Conservation (phyloP, 192 early-diverging fungal species). For the Coemansia aciculifera region DNA sequence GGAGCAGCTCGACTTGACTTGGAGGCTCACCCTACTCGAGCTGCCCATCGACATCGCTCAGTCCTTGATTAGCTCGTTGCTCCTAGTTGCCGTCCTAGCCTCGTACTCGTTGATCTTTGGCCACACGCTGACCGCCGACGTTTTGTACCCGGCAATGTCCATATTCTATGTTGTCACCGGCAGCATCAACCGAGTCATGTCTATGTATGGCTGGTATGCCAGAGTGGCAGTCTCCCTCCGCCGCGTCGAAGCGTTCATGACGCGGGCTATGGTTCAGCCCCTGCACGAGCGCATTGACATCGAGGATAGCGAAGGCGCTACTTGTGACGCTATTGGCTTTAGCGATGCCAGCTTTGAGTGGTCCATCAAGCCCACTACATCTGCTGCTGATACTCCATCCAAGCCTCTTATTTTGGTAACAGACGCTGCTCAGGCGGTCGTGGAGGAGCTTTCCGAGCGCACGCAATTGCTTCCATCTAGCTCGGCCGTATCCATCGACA, state of each 20-base stretch:
- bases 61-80: slow-evolving; percentile 46
- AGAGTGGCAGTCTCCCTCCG: slow-evolving; percentile 62
- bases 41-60: slow-evolving; percentile 50
- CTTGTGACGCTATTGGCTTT: slow-evolving; percentile 30
- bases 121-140: slow-evolving; percentile 57
- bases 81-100: slow-evolving; percentile 57
- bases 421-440: neutral
- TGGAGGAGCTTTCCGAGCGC: neutral
- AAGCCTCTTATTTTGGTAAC: neutral
- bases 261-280: slow-evolving; percentile 67
- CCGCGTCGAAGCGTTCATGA: slow-evolving; percentile 76
- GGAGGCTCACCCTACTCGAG: slow-evolving; percentile 1
- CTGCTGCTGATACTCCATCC: neutral
- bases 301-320: neutral
- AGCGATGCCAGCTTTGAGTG: slow-evolving; percentile 47
- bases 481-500: slow-evolving; percentile 3
- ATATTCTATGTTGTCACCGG: slow-evolving; percentile 61
- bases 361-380: slow-evolving; percentile 7
- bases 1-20: slow-evolving; percentile 57
- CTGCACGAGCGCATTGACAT: slow-evolving; percentile 43
- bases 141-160: slow-evolving; percentile 66
- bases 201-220: slow-evolving; percentile 57
- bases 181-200: slow-evolving; percentile 52
- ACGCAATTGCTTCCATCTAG: neutral
- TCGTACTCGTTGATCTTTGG: slow-evolving; percentile 62